These are phyloP conservation scores for Schizophyllum commune DNA, from an alignment of 1,284 basidiomycete genomes.

Conservation along the genomic window DNA sequence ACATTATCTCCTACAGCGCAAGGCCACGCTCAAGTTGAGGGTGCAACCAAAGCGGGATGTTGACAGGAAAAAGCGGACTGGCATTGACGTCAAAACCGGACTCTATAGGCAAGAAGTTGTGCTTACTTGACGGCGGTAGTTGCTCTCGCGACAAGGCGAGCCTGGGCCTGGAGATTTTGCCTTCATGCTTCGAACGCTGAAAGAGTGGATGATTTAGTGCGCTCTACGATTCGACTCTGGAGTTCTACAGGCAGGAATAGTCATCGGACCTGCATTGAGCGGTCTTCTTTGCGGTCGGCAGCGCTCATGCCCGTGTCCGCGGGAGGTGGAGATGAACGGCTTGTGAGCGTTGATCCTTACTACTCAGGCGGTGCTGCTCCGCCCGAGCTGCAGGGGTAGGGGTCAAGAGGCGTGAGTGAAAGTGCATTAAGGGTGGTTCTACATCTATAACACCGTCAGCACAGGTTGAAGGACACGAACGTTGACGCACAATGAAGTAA, in stretches of 20 bases:
- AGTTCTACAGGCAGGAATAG: no score
- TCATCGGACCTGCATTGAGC: no score
- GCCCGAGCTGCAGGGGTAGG: not conserved
- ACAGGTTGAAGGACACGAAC: slow-evolving; percentile 13
- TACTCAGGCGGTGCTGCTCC: no score
- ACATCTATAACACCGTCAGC: slow-evolving; percentile 5
- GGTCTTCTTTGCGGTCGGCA: no score
- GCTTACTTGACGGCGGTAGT: not conserved
- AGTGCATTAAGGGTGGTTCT: slow-evolving; percentile 4
- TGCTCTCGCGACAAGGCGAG: not conserved
- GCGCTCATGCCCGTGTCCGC: no score
- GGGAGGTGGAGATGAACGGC: no score
- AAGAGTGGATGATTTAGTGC: not conserved
- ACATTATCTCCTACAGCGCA: not conserved
- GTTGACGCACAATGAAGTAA: not conserved
- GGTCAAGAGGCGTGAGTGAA: not conserved
- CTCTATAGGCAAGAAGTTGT: not conserved
- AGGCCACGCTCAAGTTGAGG: not conserved
- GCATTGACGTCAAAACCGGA: not conserved
- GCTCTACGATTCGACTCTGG: no score
- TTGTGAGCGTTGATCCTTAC: no score
- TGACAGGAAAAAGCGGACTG: not conserved
- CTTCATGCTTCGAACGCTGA: not conserved
- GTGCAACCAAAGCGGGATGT: not conserved
- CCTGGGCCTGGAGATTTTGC: not conserved